Percentiles rank a stretch among this genome's conserved stretches.
Conservation (phyloP, 169 alveolate genomes). For the Plasmodium yoelii region DNA sequence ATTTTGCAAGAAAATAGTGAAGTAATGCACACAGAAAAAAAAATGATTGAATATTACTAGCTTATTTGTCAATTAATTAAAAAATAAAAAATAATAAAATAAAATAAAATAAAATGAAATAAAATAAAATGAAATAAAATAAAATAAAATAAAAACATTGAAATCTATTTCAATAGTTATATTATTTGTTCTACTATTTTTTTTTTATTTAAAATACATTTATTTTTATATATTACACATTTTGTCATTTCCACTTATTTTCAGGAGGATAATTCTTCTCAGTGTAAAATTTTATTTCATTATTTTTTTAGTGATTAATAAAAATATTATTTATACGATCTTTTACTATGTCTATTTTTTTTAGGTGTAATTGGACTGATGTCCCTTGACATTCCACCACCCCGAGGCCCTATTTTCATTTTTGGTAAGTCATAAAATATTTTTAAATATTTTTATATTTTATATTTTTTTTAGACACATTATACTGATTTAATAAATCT, state of each 20-base stretch:
- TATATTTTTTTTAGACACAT: not conserved
- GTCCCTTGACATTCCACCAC: constrained; percentile 88
- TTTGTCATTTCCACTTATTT: not conserved
- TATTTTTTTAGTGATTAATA: not conserved
- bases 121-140: too few relatives aligned
- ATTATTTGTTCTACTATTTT: not conserved
- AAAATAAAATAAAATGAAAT: too few relatives aligned
- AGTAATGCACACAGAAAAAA: constrained; percentile 20
- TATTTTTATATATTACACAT: constrained; percentile 13
- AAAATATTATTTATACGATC: not conserved
- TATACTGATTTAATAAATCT: not conserved
- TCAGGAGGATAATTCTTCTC: constrained; percentile 62
- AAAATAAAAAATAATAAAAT: too few relatives aligned
- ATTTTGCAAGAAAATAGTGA: constrained; percentile 77
- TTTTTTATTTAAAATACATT: constrained; percentile 7
- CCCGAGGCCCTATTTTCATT: constrained; percentile 88
- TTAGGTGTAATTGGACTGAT: constrained; percentile 85
- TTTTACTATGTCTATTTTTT: not conserved
- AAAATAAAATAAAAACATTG: too few relatives aligned
- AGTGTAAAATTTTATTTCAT: constrained; percentile 19
- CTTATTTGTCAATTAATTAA: not conserved
- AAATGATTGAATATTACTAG: not conserved
- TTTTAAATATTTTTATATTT: not conserved
- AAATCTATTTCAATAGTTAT: not conserved
- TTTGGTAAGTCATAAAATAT: constrained; percentile 80